These are phyloP conservation scores for Calonectria leucothoes DNA, from an alignment of 2,329 filamentous ascomycete genomes.

Conservation along the genomic window DNA sequence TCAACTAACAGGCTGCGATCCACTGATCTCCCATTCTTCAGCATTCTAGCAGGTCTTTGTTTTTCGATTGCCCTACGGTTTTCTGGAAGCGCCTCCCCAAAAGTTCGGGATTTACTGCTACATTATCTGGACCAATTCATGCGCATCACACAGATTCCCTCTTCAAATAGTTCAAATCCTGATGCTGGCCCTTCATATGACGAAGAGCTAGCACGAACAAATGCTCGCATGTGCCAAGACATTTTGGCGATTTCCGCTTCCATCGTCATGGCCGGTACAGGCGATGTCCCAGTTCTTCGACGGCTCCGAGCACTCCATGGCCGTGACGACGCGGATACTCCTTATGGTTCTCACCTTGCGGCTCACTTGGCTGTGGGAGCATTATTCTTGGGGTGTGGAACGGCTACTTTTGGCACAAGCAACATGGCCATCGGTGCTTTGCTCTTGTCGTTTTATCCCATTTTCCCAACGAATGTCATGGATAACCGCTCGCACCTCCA, in stretches of 20 bases:
- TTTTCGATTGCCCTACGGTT: constrained; percentile 81
- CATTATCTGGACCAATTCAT: constrained; percentile 90
- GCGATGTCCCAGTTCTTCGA: constrained; percentile 86
- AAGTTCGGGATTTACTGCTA: constrained; percentile 84
- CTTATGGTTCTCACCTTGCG: constrained; percentile 94
- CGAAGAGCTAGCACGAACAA: constrained; percentile 82
- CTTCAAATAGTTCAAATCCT: constrained; percentile 42
- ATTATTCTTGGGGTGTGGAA: constrained; percentile 92
- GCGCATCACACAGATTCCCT: constrained; percentile 73
- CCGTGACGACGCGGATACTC: constrained; percentile 82
- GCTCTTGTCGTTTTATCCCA: constrained; percentile 91
- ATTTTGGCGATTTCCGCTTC: constrained; percentile 84
- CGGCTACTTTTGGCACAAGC: constrained; percentile 89
- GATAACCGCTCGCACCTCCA: constrained; percentile 96
- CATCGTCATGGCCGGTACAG: constrained; percentile 95
- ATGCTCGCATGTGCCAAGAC: constrained; percentile 91
- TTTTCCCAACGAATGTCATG: constrained; percentile 89
- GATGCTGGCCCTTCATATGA: constrained; percentile 72
- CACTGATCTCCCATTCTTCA: constrained; percentile 90
- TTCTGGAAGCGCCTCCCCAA: constrained; percentile 76
- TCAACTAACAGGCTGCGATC: constrained; percentile 74
- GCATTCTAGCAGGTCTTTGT: constrained; percentile 89
- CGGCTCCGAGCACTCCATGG: constrained; percentile 90
- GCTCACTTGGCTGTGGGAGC: constrained; percentile 91
- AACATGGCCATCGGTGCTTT: constrained; percentile 88